Evolutionary conservation across 495 filamentous ascomycete species (phyloP).

Genomic region (Margaritispora aquatica): DNA sequence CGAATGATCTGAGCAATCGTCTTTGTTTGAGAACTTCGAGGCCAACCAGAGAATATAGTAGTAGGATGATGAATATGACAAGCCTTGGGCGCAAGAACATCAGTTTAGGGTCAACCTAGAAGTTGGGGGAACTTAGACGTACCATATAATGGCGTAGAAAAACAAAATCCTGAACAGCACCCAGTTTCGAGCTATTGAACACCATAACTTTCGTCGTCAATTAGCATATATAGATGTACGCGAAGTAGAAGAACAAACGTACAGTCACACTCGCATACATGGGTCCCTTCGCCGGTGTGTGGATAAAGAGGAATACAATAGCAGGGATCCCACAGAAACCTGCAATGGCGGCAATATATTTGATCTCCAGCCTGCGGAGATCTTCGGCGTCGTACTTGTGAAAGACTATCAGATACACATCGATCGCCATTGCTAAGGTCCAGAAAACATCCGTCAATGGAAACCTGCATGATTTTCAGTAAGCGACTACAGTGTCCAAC

Average conservation of each 20-base stretch:
- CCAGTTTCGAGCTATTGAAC: slow-evolving; percentile 40
- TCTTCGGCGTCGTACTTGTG: slow-evolving; percentile 33
- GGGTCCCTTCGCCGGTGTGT: slow-evolving; percentile 29
- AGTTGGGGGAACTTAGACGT: not conserved
- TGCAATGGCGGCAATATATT: slow-evolving; percentile 33
- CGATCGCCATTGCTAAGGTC: slow-evolving; percentile 41
- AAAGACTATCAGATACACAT: slow-evolving; percentile 41
- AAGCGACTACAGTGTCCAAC: no score
- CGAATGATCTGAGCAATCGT: slow-evolving; percentile 31
- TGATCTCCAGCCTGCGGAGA: slow-evolving; percentile 35
- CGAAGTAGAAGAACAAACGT: slow-evolving; percentile 8
- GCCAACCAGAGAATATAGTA: slow-evolving; percentile 36
- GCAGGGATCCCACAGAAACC: slow-evolving; percentile 36
- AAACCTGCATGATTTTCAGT: slow-evolving; percentile 28
- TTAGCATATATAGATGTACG: slow-evolving; percentile 2
- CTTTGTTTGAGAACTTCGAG: slow-evolving; percentile 35
- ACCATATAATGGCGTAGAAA: slow-evolving; percentile 43
- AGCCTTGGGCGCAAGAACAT: slow-evolving; percentile 25
- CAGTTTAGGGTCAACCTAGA: not conserved
- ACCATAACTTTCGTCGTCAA: slow-evolving; percentile 39
- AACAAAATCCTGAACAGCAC: slow-evolving; percentile 35
- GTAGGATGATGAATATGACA: slow-evolving; percentile 30
- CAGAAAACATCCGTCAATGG: slow-evolving; percentile 42
- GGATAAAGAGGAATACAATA: slow-evolving; percentile 36
- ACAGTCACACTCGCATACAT: slow-evolving; percentile 40